Conservation (phyloP, 2,329 filamentous ascomycete genomes). For the Talaromyces sp. region DNA sequence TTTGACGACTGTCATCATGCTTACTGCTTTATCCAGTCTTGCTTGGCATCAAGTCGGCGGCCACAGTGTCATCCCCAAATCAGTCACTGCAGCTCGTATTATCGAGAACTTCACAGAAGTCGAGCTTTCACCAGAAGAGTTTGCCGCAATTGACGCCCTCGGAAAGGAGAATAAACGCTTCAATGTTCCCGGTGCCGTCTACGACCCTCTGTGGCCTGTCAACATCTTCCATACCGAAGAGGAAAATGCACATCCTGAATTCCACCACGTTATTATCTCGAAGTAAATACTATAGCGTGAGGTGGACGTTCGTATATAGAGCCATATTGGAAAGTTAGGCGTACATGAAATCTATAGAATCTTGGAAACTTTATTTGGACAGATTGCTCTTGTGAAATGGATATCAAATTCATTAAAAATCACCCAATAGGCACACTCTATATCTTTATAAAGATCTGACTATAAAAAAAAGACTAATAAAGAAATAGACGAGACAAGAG, state of each 20-base stretch:
- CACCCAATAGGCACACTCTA: neutral
- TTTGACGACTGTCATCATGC: neutral
- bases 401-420: neutral
- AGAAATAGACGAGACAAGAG: neutral
- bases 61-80: conserved; percentile 41
- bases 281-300: neutral
- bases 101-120: conserved; percentile 41
- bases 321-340: neutral
- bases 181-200: conserved; percentile 32
- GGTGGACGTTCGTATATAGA: neutral
- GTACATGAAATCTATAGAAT: too few species aligned
- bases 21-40: conserved; percentile 20
- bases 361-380: too few species aligned
- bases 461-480: neutral
- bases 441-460: neutral
- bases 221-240: conserved; percentile 52
- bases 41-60: conserved; percentile 39
- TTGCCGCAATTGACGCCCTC: conserved; percentile 31
- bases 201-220: conserved; percentile 53
- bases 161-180: conserved; percentile 33
- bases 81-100: conserved; percentile 39
- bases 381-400: too few species aligned
- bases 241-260: conserved; percentile 44
- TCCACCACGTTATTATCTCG: conserved; percentile 40
- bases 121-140: conserved; percentile 34